These are phyloP conservation scores for Pseudozyma thailandica DNA, from an alignment of 1,284 basidiomycete species.

Conservation along the genomic window DNA sequence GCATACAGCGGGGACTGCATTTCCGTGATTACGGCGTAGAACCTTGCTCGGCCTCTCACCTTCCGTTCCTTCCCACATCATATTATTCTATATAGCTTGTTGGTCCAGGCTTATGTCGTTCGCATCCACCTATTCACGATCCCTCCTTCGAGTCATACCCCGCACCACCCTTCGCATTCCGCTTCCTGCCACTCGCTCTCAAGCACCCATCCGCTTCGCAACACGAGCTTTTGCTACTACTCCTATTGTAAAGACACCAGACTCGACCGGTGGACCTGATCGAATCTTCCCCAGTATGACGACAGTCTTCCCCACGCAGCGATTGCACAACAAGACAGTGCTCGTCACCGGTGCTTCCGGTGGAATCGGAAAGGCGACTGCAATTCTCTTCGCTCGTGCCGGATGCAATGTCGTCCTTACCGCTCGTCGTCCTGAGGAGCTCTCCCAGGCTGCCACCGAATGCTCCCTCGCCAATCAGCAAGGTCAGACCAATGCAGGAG, in stretches of 20 bases:
- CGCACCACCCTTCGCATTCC: conserved; percentile 9
- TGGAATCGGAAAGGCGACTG: conserved; percentile 75
- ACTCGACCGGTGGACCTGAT: conserved; percentile 7
- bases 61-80: not conserved
- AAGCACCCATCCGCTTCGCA: not conserved
- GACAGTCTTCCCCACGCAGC: conserved; percentile 53
- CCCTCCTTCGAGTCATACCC: conserved; percentile 13
- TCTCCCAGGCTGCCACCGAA: conserved; percentile 68
- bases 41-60: not conserved
- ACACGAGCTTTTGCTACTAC: conserved; percentile 14
- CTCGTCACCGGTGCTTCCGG: conserved; percentile 86
- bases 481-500: conserved; percentile 74
- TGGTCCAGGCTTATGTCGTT: conserved; percentile 30
- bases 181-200: not conserved
- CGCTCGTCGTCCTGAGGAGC: conserved; percentile 68
- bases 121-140: conserved; percentile 15
- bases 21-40: not conserved
- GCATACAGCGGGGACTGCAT: not conserved
- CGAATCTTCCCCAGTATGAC: conserved; percentile 51
- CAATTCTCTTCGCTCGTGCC: conserved; percentile 60
- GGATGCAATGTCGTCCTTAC: conserved; percentile 70
- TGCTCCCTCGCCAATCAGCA: conserved; percentile 78
- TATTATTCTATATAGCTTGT: not conserved
- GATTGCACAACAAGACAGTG: conserved; percentile 81
- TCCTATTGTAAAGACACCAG: not conserved